Conservation (phyloP, 495 filamentous ascomycete genomes). For the Penicillium herquei region DNA sequence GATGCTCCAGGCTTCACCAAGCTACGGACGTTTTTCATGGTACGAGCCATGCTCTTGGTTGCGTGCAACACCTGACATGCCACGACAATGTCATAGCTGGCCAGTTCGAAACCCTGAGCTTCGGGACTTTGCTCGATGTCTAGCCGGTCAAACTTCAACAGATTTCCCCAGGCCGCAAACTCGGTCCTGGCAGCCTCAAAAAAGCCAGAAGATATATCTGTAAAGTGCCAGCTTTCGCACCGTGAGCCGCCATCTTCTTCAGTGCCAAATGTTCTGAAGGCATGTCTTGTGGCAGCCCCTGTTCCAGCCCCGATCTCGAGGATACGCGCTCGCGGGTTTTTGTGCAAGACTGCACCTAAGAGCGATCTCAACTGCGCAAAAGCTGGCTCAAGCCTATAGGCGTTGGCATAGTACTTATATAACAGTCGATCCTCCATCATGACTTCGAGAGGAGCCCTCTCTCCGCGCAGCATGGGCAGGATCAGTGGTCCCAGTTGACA, state of each 20-base stretch:
- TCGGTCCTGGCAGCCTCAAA: background rate
- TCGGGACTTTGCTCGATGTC: background rate
- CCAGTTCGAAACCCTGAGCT: background rate
- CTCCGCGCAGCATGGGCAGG: no score
- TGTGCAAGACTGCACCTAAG: background rate
- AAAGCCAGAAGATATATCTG: background rate
- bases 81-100: background rate
- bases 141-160: background rate
- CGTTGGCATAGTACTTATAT: no score
- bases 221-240: background rate
- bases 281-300: background rate
- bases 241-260: background rate
- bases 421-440: no score
- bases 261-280: no score
- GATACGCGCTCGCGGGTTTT: background rate
- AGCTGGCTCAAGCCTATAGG: no score
- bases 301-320: background rate
- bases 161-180: background rate
- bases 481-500: no score
- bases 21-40: background rate
- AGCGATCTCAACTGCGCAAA: no score
- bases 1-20: background rate
- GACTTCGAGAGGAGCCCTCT: no score
- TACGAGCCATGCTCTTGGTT: background rate
- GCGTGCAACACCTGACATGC: background rate